Percentiles rank a stretch among this genome's conserved stretches.
phyloP scores from a whole-genome alignment of 805 yeast genomes.

The Metschnikowia lunata region DNA sequence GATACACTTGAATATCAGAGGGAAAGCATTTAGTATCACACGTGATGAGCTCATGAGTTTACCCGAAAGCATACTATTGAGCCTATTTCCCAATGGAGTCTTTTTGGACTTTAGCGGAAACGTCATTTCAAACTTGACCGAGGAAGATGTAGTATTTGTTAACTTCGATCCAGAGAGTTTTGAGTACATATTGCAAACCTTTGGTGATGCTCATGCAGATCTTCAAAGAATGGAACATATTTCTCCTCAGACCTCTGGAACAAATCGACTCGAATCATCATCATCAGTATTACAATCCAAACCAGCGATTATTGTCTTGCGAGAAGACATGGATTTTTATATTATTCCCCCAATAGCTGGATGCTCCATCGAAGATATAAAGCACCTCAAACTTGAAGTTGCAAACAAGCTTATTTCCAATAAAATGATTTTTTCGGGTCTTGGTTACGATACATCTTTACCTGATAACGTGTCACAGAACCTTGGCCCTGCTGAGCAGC shows the following conservation, averaged over 20 bases:
- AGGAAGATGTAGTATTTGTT: slow-evolving; percentile 73
- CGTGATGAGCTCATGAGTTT: slow-evolving; percentile 86
- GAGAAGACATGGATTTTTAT: slow-evolving; percentile 93
- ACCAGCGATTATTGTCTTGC: slow-evolving; percentile 85
- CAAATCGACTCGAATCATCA: slow-evolving; percentile 30
- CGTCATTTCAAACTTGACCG: slow-evolving; percentile 73
- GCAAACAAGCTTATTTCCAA: slow-evolving; percentile 61
- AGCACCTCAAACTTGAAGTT: slow-evolving; percentile 64
- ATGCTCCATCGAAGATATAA: slow-evolving; percentile 54
- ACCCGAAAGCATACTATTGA: slow-evolving; percentile 84
- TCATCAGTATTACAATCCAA: slow-evolving; percentile 67
- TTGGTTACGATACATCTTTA: slow-evolving; percentile 48
- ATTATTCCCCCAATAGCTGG: slow-evolving; percentile 74
- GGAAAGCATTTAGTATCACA: slow-evolving; percentile 66
- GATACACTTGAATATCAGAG: slow-evolving; percentile 76
- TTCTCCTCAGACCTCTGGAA: slow-evolving; percentile 32
- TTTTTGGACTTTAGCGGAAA: slow-evolving; percentile 74
- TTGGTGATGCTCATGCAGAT: slow-evolving; percentile 65
- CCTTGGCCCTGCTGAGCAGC: slow-evolving; percentile 89
- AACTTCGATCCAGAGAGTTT: slow-evolving; percentile 86
- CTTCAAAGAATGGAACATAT: slow-evolving; percentile 26
- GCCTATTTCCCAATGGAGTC: slow-evolving; percentile 88
- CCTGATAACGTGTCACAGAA: slow-evolving; percentile 39
- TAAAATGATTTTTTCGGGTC: slow-evolving; percentile 69
- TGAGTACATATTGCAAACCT: slow-evolving; percentile 71